Percentiles rank a stretch among this genome's conserved stretches.
These are phyloP conservation scores for Hirsutella minnesotensis DNA, from an alignment of 2,329 filamentous ascomycete species.

Conservation along the genomic window DNA sequence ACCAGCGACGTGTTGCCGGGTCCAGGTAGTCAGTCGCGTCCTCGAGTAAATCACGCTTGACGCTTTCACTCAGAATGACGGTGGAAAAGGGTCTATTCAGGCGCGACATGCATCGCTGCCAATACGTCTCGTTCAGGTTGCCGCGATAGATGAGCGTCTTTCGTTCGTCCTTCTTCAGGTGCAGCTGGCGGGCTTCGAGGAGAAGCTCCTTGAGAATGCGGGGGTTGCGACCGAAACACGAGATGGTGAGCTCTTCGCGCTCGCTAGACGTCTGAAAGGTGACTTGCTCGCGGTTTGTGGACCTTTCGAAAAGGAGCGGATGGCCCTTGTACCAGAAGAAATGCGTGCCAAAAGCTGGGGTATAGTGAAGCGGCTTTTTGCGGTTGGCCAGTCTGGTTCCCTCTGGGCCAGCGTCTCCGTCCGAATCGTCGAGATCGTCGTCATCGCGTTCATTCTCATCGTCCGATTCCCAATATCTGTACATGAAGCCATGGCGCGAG, in stretches of 20 bases:
- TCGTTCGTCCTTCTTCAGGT: conserved; percentile 44
- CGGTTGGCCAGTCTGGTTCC: conserved; percentile 12
- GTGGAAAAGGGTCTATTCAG: conserved; percentile 51
- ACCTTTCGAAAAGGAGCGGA: conserved; percentile 45
- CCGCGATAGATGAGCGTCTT: conserved; percentile 57
- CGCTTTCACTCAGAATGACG: conserved; percentile 49
- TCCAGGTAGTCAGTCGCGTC: conserved; percentile 54
- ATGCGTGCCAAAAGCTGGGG: conserved; percentile 54
- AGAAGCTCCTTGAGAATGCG: conserved; percentile 50
- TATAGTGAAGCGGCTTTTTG: conserved; percentile 46
- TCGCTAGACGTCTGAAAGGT: conserved; percentile 31
- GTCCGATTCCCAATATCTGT: conserved; percentile 32
- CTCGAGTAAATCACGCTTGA: conserved; percentile 46
- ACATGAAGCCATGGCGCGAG: conserved; percentile 38
- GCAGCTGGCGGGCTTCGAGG: conserved; percentile 41
- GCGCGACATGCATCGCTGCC: conserved; percentile 52
- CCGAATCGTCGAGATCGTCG: conserved; percentile 28
- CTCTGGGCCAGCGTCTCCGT: conserved; percentile 18
- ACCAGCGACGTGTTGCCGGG: conserved; percentile 60
- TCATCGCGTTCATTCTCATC: conserved; percentile 22
- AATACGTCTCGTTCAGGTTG: conserved; percentile 33
- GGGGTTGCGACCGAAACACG: conserved; percentile 50
- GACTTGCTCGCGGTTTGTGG: conserved; percentile 31
- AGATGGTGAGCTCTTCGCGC: conserved; percentile 47
- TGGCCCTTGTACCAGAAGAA: conserved; percentile 55